These are phyloP conservation scores for Calycina herbarum DNA, from an alignment of 2,329 filamentous ascomycete genomes.

Conservation along the genomic window DNA sequence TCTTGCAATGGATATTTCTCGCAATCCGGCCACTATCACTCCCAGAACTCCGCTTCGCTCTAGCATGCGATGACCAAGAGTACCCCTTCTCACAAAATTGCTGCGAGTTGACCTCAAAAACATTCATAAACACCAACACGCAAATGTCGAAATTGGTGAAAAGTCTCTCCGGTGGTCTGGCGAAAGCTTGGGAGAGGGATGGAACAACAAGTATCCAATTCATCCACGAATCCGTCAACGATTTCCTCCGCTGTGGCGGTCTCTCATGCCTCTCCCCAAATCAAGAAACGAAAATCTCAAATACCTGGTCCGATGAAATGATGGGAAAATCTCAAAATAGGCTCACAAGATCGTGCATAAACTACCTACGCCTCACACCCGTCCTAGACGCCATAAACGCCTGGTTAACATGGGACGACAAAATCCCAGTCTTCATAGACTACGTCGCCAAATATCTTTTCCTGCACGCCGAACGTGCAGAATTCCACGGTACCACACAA, in stretches of 20 bases:
- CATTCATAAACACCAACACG: conserved; percentile 20
- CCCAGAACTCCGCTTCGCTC: conserved; percentile 26
- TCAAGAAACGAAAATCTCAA: too few relatives aligned
- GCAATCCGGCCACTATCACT: conserved; percentile 24
- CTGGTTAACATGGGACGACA: neutral
- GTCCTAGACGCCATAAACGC: neutral
- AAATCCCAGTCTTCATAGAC: conserved; percentile 11
- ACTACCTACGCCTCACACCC: conserved; percentile 18
- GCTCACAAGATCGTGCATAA: conserved; percentile 19
- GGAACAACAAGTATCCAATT: conserved; percentile 38
- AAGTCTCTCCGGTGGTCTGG: conserved; percentile 29
- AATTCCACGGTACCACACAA: conserved; percentile 14
- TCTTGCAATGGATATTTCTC: conserved; percentile 32
- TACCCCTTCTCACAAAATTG: neutral
- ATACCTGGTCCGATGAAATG: neutral
- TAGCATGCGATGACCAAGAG: conserved; percentile 19
- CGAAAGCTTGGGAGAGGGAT: conserved; percentile 14
- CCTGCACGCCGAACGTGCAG: conserved; percentile 20
- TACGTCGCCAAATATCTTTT: conserved; percentile 21
- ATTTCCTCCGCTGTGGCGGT: conserved; percentile 33
- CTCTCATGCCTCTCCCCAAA: too few relatives aligned
- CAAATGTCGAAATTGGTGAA: conserved; percentile 26
- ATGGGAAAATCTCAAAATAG: conserved; percentile 7
- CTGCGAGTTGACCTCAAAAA: conserved; percentile 9
- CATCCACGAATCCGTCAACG: conserved; percentile 41